These are phyloP conservation scores for Oryza punctata DNA, from an alignment of 176 grass and related monocot species.

Conservation along the genomic window DNA sequence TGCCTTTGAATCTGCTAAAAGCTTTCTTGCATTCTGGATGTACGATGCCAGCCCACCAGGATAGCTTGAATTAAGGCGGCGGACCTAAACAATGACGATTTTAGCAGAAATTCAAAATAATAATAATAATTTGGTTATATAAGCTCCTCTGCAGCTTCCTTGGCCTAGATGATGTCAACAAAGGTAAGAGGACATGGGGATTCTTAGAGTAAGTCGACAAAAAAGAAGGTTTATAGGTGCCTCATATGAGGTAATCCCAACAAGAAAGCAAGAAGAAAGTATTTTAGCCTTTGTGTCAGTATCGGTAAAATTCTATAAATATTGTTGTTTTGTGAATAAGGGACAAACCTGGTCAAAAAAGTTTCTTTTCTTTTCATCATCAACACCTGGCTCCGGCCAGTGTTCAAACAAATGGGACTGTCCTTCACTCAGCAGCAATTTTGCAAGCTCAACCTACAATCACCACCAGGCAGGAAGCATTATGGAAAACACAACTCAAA, in stretches of 20 bases:
- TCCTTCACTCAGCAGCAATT: constrained; percentile 62
- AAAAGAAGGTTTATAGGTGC: neutral
- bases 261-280: neutral
- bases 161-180: neutral
- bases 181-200: neutral
- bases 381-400: constrained; percentile 69
- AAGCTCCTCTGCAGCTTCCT: neutral
- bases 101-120: neutral
- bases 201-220: neutral
- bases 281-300: neutral
- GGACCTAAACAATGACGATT: constrained; percentile 38
- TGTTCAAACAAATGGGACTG: constrained; percentile 80
- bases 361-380: constrained; percentile 68
- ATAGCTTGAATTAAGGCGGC: constrained; percentile 79
- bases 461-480: neutral
- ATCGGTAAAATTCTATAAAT: neutral
- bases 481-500: neutral
- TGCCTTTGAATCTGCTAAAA: constrained; percentile 86
- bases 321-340: constrained; percentile 11
- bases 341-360: constrained; percentile 78
- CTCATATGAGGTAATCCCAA: neutral
- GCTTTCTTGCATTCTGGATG: constrained; percentile 84
- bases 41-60: constrained; percentile 77
- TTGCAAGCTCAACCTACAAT: constrained; percentile 68
- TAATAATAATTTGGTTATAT: neutral